A percentile compares a stretch with the other conserved stretches of the same genome.
phyloP scores from a whole-genome alignment of 169 alveolate species.

The Eimeria maxima region DNA sequence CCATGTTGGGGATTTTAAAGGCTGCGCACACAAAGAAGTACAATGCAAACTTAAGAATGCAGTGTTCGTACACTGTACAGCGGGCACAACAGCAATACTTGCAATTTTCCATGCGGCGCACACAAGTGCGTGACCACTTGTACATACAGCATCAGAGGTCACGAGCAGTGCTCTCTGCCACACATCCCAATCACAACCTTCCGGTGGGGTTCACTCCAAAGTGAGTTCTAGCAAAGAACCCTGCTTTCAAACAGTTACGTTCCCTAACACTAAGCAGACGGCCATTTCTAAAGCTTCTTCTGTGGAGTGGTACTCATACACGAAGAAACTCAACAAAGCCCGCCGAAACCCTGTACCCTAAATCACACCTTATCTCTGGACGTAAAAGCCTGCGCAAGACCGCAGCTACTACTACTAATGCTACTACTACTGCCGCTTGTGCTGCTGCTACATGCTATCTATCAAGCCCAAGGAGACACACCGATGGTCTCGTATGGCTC shows the following conservation, averaged over 20 bases:
- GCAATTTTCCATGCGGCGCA: background rate
- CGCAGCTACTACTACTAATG: background rate
- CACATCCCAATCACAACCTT: background rate
- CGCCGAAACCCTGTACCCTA: background rate
- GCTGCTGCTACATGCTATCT: background rate
- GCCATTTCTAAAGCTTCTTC: background rate
- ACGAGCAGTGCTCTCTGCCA: background rate
- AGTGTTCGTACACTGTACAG: background rate
- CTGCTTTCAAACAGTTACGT: background rate
- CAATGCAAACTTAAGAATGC: background rate
- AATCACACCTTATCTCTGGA: background rate
- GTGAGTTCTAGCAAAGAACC: background rate
- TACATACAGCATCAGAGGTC: background rate
- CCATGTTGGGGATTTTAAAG: slow-evolving; percentile 94
- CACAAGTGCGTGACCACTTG: background rate
- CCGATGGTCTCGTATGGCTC: slow-evolving; percentile 98
- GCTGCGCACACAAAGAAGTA: slow-evolving; percentile 82
- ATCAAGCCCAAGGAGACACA: background rate
- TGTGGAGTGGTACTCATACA: background rate
- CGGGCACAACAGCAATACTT: background rate
- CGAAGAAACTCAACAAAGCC: background rate
- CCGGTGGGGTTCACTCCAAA: background rate
- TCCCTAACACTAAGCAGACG: background rate
- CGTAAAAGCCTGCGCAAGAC: background rate
- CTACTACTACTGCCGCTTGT: background rate